Conservation (phyloP, 2,329 filamentous ascomycete species). For the Curvularia lunata region DNA sequence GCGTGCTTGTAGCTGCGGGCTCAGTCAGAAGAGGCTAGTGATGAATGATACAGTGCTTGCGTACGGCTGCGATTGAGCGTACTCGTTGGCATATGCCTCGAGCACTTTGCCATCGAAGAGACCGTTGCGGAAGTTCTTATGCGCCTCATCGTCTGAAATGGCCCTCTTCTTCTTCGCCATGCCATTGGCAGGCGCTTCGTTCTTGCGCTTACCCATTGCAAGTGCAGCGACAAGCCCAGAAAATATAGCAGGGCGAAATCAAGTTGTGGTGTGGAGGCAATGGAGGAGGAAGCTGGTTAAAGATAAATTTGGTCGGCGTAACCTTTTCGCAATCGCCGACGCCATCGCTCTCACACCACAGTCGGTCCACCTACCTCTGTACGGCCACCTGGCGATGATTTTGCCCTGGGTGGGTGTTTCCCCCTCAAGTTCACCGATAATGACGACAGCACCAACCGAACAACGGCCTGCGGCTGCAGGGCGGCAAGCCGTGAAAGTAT, state of each 20-base stretch:
- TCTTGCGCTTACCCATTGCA: conserved; percentile 52
- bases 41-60: conserved; percentile 13
- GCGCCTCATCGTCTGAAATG: conserved; percentile 50
- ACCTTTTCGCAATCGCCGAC: conserved; percentile 18
- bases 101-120: conserved; percentile 49
- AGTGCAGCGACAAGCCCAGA: conserved; percentile 18
- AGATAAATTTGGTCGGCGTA: conserved; percentile 26
- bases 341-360: conserved; percentile 23
- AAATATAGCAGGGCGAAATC: conserved; percentile 28
- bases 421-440: conserved; percentile 15
- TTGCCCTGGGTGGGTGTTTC: conserved; percentile 5
- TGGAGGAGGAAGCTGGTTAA: conserved; percentile 9
- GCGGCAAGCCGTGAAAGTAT: not conserved
- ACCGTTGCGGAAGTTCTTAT: conserved; percentile 48
- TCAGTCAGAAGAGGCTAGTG: conserved; percentile 10
- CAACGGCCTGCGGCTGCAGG: conserved; percentile 3
- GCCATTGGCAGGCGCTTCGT: conserved; percentile 46
- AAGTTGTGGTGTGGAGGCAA: conserved; percentile 10
- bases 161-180: conserved; percentile 54
- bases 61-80: conserved; percentile 50
- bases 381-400: conserved; percentile 9
- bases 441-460: conserved; percentile 4
- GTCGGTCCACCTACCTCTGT: conserved; percentile 17
- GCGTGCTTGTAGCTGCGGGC: conserved; percentile 79
- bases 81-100: conserved; percentile 44